phyloP scores from a whole-genome alignment of 371 early-diverging fungal species.

The Entomophthora muscae region DNA sequence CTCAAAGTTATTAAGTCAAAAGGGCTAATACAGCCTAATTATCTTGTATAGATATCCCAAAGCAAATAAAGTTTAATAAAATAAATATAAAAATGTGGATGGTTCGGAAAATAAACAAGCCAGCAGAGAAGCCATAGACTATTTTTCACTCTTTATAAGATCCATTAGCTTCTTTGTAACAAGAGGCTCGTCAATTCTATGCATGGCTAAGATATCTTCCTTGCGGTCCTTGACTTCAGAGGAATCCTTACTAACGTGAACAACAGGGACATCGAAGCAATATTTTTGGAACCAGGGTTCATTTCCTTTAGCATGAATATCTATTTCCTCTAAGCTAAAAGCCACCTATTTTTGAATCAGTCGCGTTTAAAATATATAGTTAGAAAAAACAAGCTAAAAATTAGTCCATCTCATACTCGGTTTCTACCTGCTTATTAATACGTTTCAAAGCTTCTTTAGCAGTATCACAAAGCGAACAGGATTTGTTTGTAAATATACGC shows the following conservation, averaged over 20 bases:
- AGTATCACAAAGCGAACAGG: constrained; percentile 26
- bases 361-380: too few relatives aligned
- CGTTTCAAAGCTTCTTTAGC: constrained; percentile 22
- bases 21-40: too few relatives aligned
- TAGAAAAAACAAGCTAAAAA: background rate
- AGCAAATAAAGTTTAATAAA: background rate
- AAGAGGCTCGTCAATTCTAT: background rate
- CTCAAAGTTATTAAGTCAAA: too few relatives aligned
- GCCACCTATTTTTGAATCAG: background rate
- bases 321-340: background rate
- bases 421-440: constrained; percentile 26
- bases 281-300: constrained; percentile 8
- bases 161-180: background rate
- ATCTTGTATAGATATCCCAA: background rate
- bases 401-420: background rate
- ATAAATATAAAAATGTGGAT: background rate
- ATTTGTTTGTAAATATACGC: constrained; percentile 23
- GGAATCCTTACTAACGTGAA: constrained; percentile 10
- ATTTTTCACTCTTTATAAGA: background rate
- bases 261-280: constrained; percentile 9
- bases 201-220: background rate
- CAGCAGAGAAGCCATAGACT: background rate
- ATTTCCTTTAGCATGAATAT: constrained; percentile 7
- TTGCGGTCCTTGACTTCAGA: background rate
- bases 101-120: background rate